A percentile compares a stretch with the other conserved stretches of the same genome.
These are phyloP conservation scores for Salvia splendens DNA, from an alignment of 257 asterid species.

Conservation along the genomic window DNA sequence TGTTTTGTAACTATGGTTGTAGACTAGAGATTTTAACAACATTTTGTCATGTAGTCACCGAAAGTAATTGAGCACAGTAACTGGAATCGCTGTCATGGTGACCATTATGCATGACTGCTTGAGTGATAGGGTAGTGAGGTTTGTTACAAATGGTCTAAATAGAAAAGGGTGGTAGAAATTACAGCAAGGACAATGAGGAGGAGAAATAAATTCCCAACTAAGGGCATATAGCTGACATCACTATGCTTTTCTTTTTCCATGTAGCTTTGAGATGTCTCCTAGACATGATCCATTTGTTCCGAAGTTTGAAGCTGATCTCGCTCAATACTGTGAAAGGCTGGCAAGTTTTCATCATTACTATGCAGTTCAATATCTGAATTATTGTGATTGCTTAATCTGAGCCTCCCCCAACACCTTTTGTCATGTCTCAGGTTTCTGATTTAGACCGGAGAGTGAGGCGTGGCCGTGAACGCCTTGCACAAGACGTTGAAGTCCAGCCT, in stretches of 20 bases:
- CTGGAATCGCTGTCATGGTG: not conserved
- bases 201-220: not conserved
- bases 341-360: conserved; percentile 47
- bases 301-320: conserved; percentile 92
- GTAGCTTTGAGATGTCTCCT: conserved; percentile 90
- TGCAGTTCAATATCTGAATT: conserved; percentile 14
- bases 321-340: conserved; percentile 91
- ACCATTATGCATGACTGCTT: not conserved
- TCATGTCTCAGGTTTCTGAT: conserved; percentile 70
- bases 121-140: not conserved
- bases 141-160: not conserved
- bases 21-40: not conserved
- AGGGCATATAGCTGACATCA: not conserved
- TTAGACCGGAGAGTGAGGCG: conserved; percentile 95
- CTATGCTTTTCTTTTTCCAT: conserved; percentile 26
- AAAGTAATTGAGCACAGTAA: not conserved
- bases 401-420: not conserved
- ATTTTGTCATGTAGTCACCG: not conserved
- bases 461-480: conserved; percentile 96
- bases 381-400: conserved; percentile 10
- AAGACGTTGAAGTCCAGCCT: conserved; percentile 82
- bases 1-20: not conserved
- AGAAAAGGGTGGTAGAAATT: not conserved
- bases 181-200: not conserved
- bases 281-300: conserved; percentile 82